A percentile compares a stretch with the other conserved stretches of the same genome.
Conservation (phyloP, 1,284 basidiomycete genomes). For the Afroboletus lepidellus region DNA sequence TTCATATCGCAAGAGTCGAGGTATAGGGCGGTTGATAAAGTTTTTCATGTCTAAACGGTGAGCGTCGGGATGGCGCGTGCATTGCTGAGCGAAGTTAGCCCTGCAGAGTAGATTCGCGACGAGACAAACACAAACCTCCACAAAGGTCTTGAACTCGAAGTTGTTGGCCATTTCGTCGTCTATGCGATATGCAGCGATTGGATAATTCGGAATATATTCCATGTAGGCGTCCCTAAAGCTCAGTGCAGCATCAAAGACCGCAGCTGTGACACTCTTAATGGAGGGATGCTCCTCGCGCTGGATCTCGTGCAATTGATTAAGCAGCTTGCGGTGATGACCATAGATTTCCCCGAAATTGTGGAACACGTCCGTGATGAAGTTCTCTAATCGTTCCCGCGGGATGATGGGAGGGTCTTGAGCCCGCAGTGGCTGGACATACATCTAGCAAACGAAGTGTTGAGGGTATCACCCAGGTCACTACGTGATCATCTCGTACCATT, state of each 20-base stretch:
- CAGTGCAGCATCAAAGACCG: constrained; percentile 85
- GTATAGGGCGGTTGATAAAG: constrained; percentile 88
- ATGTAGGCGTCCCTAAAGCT: constrained; percentile 93
- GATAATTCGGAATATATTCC: constrained; percentile 92
- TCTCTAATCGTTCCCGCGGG: constrained; percentile 65
- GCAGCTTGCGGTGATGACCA: constrained; percentile 67
- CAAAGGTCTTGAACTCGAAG: constrained; percentile 74
- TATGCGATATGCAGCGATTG: constrained; percentile 88
- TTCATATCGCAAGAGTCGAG: constrained; percentile 85
- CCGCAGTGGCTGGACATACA: constrained; percentile 75
- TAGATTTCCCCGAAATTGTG: constrained; percentile 87
- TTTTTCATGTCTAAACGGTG: constrained; percentile 82
- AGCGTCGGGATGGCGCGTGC: constrained; percentile 70
- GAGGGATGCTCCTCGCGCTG: constrained; percentile 89
- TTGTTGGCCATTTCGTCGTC: constrained; percentile 87
- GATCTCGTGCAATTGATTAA: constrained; percentile 80
- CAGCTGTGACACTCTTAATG: constrained; percentile 82
- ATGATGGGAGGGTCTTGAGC: constrained; percentile 77
- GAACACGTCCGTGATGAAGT: constrained; percentile 89
- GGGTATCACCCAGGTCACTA: not conserved
- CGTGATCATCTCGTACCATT: constrained; percentile 24
- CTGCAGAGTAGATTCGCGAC: not conserved
- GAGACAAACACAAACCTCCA: constrained; percentile 59
- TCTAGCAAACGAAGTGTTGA: constrained; percentile 42
- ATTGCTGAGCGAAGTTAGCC: constrained; percentile 45